A percentile compares a stretch with the other conserved stretches of the same genome.
These are phyloP conservation scores for Ophiostoma ips DNA, from an alignment of 2,329 filamentous ascomycete species.

Conservation along the genomic window DNA sequence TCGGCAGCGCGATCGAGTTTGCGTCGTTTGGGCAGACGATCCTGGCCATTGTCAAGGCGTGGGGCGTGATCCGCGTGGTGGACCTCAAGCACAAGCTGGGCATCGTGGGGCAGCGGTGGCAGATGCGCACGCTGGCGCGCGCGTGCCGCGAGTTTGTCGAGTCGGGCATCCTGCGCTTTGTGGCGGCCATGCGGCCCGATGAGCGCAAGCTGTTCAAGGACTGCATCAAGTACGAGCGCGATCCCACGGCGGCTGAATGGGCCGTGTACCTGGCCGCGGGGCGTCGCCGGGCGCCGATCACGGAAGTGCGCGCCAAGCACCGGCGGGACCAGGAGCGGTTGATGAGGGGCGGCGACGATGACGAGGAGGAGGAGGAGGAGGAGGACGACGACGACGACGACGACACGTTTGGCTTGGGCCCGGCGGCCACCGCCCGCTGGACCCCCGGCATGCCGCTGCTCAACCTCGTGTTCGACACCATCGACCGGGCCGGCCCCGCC, in stretches of 20 bases:
- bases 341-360: constrained; percentile 6
- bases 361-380: constrained; percentile 6
- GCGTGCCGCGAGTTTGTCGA: constrained; percentile 43
- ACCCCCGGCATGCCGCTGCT: constrained; percentile 13
- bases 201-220: constrained; percentile 41
- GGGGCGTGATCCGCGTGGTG: constrained; percentile 42
- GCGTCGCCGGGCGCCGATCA: constrained; percentile 18
- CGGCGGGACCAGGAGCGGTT: constrained; percentile 4
- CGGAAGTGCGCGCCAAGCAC: constrained; percentile 9
- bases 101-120: constrained; percentile 38
- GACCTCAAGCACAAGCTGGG: constrained; percentile 46
- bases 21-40: constrained; percentile 42
- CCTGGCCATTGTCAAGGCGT: constrained; percentile 42
- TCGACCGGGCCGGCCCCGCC: constrained; percentile 19
- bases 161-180: constrained; percentile 40
- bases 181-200: constrained; percentile 39
- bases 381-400: constrained; percentile 12
- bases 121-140: constrained; percentile 47
- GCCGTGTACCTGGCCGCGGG: constrained; percentile 38
- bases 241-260: constrained; percentile 44
- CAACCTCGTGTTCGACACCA: constrained; percentile 23
- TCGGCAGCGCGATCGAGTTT: constrained; percentile 43
- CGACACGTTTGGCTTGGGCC: not conserved
- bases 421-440: not conserved
- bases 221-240: constrained; percentile 44